Conservation (phyloP, 768 basidiomycete genomes). For the Tephrocybe sp. region DNA sequence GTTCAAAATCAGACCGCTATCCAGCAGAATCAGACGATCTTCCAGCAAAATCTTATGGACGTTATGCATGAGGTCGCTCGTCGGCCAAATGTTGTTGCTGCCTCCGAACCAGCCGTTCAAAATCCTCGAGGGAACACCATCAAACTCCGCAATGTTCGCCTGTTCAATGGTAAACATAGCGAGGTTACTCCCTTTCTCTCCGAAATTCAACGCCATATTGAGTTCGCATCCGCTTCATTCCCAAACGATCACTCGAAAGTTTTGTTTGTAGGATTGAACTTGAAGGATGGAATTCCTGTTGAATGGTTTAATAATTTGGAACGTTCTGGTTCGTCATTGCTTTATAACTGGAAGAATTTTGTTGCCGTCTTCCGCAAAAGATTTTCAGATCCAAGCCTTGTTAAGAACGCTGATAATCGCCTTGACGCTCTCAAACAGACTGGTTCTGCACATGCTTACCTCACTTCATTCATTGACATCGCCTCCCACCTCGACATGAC, state of each 20-base stretch:
- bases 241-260: background rate
- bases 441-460: background rate
- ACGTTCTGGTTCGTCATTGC: slow-evolving; percentile 9
- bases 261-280: too few relatives aligned
- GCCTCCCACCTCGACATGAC: slow-evolving; percentile 24
- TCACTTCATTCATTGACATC: slow-evolving; percentile 14
- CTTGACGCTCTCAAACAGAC: background rate
- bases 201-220: background rate
- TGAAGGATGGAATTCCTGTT: background rate
- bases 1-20: too few relatives aligned
- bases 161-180: background rate
- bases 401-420: slow-evolving; percentile 22
- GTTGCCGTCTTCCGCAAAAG: slow-evolving; percentile 22
- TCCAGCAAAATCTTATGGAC: too few relatives aligned
- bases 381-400: slow-evolving; percentile 26
- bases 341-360: slow-evolving; percentile 23
- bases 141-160: slow-evolving; percentile 9
- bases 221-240: background rate
- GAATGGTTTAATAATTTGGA: background rate
- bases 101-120: background rate
- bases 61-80: slow-evolving; percentile 1
- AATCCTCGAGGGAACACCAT: slow-evolving; percentile 2
- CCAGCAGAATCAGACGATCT: too few relatives aligned
- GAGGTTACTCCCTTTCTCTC: too few relatives aligned
- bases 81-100: background rate